Percentiles rank a stretch among this genome's conserved stretches.
Conservation (phyloP, 2,329 filamentous ascomycete species). For the Byssoonygena ceratinophila region DNA sequence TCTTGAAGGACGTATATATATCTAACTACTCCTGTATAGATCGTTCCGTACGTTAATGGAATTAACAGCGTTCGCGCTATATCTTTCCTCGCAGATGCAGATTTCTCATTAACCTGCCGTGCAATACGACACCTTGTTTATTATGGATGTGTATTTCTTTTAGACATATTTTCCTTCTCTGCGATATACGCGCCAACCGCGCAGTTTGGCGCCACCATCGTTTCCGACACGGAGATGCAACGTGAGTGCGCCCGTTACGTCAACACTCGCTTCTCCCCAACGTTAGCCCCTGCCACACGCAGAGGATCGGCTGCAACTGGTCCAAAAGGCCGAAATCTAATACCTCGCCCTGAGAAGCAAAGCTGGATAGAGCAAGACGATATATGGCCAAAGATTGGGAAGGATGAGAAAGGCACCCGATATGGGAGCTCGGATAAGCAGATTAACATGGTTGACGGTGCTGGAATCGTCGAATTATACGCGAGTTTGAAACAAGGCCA, state of each 20-base stretch:
- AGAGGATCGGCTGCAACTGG: constrained; percentile 15
- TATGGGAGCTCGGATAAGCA: neutral
- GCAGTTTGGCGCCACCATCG: constrained; percentile 63
- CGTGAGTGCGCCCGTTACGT: constrained; percentile 85
- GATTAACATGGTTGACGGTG: constrained; percentile 30
- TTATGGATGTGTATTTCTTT: constrained; percentile 78
- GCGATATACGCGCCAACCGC: constrained; percentile 79
- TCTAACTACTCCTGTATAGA: constrained; percentile 32
- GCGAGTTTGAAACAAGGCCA: constrained; percentile 71
- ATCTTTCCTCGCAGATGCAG: constrained; percentile 71
- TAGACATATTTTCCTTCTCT: constrained; percentile 91
- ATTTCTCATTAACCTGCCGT: constrained; percentile 72
- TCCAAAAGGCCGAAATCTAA: neutral
- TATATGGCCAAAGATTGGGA: constrained; percentile 37
- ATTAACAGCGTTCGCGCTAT: constrained; percentile 83
- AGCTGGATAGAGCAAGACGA: constrained; percentile 26
- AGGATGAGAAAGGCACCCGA: constrained; percentile 19
- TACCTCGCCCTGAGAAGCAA: constrained; percentile 13
- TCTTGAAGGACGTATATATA: neutral
- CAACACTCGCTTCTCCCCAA: constrained; percentile 42
- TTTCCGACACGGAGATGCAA: constrained; percentile 64
- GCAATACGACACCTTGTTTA: constrained; percentile 83
- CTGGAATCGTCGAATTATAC: constrained; percentile 66
- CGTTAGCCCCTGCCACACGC: constrained; percentile 17
- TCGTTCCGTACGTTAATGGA: constrained; percentile 80